phyloP scores from a whole-genome alignment of 1,284 basidiomycete species.

The Malassezia brasiliensis region DNA sequence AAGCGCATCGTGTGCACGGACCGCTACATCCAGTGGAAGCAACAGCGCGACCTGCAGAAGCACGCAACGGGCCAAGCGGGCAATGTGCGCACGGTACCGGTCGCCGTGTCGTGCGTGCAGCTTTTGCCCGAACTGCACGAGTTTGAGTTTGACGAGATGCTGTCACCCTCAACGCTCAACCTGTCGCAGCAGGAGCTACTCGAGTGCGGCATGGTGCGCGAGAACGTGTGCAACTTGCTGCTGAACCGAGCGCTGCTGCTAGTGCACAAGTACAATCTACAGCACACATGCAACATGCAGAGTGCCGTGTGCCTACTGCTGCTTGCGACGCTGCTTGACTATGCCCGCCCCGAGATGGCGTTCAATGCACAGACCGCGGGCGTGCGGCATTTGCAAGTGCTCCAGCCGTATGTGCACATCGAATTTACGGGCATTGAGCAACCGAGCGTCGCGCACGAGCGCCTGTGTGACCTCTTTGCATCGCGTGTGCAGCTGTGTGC shows the following conservation, averaged over 20 bases:
- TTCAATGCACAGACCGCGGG: conserved; percentile 8
- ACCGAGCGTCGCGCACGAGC: background rate
- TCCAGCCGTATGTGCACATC: background rate
- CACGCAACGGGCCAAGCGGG: background rate
- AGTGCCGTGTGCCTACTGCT: conserved; percentile 26
- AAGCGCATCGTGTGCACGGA: conserved; percentile 44
- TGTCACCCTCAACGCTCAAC: background rate
- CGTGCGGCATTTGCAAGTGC: background rate
- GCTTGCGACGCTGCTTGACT: conserved; percentile 32
- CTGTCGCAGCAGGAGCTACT: conserved; percentile 15
- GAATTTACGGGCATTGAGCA: background rate
- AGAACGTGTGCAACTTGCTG: conserved; percentile 32
- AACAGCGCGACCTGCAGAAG: conserved; percentile 11
- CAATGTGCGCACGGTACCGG: background rate
- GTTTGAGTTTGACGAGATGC: conserved; percentile 3
- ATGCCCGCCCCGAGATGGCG: conserved; percentile 10
- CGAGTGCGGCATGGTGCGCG: conserved; percentile 28
- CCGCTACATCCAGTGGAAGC: conserved; percentile 41
- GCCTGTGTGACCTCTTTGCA: background rate
- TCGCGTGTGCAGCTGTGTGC: background rate
- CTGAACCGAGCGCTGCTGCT: conserved; percentile 32
- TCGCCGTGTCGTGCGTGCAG: conserved; percentile 6
- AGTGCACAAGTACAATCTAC: conserved; percentile 37
- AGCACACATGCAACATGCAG: conserved; percentile 31
- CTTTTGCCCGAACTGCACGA: conserved; percentile 6